Percentiles rank a stretch among this genome's conserved stretches.
These are phyloP conservation scores for Pyricularia sp. DNA, from an alignment of 2,329 filamentous ascomycete species.

Conservation along the genomic window DNA sequence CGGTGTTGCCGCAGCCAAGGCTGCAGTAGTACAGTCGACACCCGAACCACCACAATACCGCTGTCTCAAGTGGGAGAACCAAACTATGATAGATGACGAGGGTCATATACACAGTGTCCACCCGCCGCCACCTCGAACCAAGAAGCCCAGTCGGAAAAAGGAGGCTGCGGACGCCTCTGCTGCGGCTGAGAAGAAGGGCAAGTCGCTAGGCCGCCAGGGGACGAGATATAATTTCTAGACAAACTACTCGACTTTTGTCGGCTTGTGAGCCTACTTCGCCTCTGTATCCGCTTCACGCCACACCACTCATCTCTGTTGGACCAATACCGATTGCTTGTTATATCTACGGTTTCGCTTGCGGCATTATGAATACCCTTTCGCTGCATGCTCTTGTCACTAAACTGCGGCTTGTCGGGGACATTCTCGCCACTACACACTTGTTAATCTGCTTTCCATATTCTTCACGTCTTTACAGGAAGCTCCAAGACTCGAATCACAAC, in stretches of 20 bases:
- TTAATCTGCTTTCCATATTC: neutral
- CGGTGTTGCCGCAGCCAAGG: conserved; percentile 18
- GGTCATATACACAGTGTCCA: conserved; percentile 49
- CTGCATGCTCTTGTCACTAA: neutral
- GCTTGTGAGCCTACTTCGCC: neutral
- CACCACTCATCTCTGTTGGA: neutral
- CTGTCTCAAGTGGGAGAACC: conserved; percentile 47
- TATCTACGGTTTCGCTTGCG: neutral
- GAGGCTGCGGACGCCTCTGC: conserved; percentile 14
- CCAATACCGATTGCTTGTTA: neutral
- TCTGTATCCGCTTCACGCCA: neutral
- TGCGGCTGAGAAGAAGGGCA: conserved; percentile 15
- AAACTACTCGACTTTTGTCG: neutral
- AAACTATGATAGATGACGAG: conserved; percentile 45
- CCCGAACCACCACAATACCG: conserved; percentile 33
- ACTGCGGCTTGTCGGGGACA: no score
- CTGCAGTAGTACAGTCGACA: conserved; percentile 20
- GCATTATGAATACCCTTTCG: neutral
- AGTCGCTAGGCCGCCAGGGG: conserved; percentile 12
- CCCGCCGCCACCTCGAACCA: conserved; percentile 36
- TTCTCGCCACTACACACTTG: no score
- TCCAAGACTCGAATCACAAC: neutral
- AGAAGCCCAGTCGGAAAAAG: conserved; percentile 44
- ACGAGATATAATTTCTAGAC: conserved; percentile 9
- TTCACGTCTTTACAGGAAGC: neutral